phyloP scores from a whole-genome alignment of 116 monocot species.

The Dioscorea cayenensis region DNA sequence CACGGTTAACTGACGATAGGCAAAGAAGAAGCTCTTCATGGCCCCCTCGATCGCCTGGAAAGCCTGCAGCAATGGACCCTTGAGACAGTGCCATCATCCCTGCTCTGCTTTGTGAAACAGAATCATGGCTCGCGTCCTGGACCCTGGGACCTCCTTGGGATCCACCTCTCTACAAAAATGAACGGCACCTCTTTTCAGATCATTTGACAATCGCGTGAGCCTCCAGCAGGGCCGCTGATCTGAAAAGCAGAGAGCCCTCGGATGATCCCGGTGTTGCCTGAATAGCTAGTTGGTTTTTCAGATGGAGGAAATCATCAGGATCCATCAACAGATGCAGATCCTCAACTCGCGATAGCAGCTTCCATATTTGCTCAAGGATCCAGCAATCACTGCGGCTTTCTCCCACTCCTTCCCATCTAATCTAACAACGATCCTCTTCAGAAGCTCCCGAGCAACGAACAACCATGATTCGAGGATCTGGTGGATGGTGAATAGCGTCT shows the following conservation, averaged over 20 bases:
- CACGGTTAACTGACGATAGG: conserved; percentile 53
- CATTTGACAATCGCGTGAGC: conserved; percentile 32
- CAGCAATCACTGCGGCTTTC: conserved; percentile 59
- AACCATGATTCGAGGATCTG: conserved; percentile 83
- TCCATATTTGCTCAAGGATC: conserved; percentile 69
- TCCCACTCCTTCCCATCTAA: conserved; percentile 40
- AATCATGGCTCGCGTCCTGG: conserved; percentile 75
- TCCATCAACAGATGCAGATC: conserved; percentile 78
- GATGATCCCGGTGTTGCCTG: conserved; percentile 18
- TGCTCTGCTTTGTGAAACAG: conserved; percentile 38
- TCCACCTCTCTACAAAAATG: conserved; percentile 76
- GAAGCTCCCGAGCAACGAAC: conserved; percentile 29
- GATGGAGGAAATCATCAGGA: conserved; percentile 71
- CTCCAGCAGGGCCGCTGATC: conserved; percentile 53
- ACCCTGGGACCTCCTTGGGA: conserved; percentile 63
- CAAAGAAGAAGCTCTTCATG: conserved; percentile 77
- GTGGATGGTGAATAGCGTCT: conserved; percentile 38
- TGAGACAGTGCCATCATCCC: conserved; percentile 21
- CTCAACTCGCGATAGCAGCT: conserved; percentile 54
- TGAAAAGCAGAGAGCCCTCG: conserved; percentile 44
- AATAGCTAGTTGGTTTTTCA: conserved; percentile 56
- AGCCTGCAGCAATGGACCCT: conserved; percentile 71
- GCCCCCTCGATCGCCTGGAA: conserved; percentile 69
- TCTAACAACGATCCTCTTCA: conserved; percentile 18
- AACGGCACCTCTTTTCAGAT: conserved; percentile 55